These are phyloP conservation scores for Diplogelasinospora grovesii DNA, from an alignment of 495 filamentous ascomycete genomes.

Conservation along the genomic window DNA sequence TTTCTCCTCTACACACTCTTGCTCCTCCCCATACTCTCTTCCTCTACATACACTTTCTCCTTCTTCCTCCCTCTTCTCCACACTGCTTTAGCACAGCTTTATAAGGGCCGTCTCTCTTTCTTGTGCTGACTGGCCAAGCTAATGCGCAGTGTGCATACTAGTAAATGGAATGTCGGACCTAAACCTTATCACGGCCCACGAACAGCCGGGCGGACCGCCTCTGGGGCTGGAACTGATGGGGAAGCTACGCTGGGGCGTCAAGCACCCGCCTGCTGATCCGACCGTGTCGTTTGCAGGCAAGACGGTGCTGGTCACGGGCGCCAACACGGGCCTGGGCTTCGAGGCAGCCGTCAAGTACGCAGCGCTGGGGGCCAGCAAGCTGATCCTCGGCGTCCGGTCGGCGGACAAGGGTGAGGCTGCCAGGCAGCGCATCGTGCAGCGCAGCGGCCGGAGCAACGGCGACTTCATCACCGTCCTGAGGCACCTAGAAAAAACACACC, in stretches of 20 bases:
- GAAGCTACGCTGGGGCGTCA: background rate
- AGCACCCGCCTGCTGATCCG: background rate
- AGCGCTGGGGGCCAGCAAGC: conserved; percentile 2
- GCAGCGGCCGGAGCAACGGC: background rate
- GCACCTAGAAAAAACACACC: too few species aligned
- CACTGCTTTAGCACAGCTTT: too few species aligned
- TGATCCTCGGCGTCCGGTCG: conserved; percentile 10
- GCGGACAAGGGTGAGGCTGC: conserved; percentile 9
- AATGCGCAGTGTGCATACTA: too few species aligned
- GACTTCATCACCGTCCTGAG: conserved; percentile 8
- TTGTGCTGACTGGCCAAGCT: too few species aligned
- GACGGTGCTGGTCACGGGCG: conserved; percentile 49
- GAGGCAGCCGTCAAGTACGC: conserved; percentile 37
- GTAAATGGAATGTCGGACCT: background rate
- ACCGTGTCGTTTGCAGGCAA: conserved; percentile 15
- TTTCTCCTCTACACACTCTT: too few species aligned
- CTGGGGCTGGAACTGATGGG: background rate
- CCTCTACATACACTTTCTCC: too few species aligned
- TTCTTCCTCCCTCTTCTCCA: too few species aligned
- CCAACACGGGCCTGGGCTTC: conserved; percentile 45
- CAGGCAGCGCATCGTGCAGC: background rate
- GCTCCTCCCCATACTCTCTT: too few species aligned
- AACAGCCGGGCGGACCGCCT: background rate
- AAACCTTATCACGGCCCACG: background rate
- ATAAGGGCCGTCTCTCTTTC: too few species aligned